These are phyloP conservation scores for Mortierella polycephala DNA, from an alignment of 371 early-diverging fungal species.

Conservation along the genomic window DNA sequence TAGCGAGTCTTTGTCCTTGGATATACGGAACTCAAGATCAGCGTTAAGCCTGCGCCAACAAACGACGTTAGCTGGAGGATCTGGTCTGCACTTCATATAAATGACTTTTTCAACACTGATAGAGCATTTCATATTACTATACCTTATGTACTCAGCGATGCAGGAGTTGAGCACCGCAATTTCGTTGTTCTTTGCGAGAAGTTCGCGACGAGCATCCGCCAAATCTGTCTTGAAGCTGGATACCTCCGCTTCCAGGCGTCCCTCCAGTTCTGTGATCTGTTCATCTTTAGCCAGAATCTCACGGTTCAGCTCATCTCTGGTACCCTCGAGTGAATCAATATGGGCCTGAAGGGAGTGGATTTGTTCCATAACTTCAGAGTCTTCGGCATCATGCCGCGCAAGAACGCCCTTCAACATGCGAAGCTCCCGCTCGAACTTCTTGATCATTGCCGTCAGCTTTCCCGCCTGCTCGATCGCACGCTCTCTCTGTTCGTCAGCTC, in stretches of 20 bases:
- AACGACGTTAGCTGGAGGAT: too few relatives aligned
- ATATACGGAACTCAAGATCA: background rate
- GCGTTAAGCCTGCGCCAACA: background rate
- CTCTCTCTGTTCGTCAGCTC: slow-evolving; percentile 7
- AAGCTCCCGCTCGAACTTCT: slow-evolving; percentile 20
- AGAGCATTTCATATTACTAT: background rate
- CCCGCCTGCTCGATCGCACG: slow-evolving; percentile 19
- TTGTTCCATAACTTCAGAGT: slow-evolving; percentile 5
- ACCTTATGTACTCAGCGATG: slow-evolving; percentile 19
- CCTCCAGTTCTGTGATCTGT: slow-evolving; percentile 8
- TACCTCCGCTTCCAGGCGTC: slow-evolving; percentile 2
- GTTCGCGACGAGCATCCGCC: slow-evolving; percentile 14
- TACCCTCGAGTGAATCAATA: slow-evolving; percentile 8
- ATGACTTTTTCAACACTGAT: background rate
- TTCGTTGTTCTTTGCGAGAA: slow-evolving; percentile 11
- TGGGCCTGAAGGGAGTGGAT: slow-evolving; percentile 8
- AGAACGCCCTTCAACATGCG: slow-evolving; percentile 1
- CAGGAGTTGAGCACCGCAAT: slow-evolving; percentile 17
- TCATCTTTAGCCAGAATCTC: slow-evolving; percentile 7
- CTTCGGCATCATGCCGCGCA: slow-evolving; percentile 26
- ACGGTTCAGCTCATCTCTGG: slow-evolving; percentile 5
- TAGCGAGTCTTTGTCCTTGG: slow-evolving; percentile 11
- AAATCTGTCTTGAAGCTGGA: slow-evolving; percentile 8
- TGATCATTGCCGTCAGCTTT: slow-evolving; percentile 18
- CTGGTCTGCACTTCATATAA: background rate